phyloP scores from a whole-genome alignment of 2,329 filamentous ascomycete species.

The Trichothecium roseum region DNA sequence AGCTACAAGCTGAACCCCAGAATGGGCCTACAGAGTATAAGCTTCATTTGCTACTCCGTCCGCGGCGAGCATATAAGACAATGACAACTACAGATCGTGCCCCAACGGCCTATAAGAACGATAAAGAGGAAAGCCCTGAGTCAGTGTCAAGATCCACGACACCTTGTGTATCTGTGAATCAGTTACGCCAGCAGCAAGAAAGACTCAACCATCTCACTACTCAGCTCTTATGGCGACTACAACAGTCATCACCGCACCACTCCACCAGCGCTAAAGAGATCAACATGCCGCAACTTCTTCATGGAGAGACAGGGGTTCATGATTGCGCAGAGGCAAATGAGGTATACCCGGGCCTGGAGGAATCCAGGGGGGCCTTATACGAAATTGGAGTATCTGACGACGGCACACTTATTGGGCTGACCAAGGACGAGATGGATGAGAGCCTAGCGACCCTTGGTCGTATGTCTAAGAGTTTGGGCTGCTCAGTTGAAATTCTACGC shows the following conservation, averaged over 20 bases:
- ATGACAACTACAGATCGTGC: constrained; percentile 47
- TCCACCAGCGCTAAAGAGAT: constrained; percentile 66
- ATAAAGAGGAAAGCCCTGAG: constrained; percentile 3
- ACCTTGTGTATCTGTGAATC: constrained; percentile 35
- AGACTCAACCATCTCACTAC: constrained; percentile 87
- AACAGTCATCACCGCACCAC: constrained; percentile 90
- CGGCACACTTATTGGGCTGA: constrained; percentile 79
- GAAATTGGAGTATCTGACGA: constrained; percentile 96
- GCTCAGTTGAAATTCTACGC: constrained; percentile 69
- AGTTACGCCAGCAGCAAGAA: constrained; percentile 74
- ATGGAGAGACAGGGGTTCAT: constrained; percentile 40
- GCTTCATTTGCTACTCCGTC: constrained; percentile 74
- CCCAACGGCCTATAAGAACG: constrained; percentile 3
- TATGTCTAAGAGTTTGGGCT: constrained; percentile 91
- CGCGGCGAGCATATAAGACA: constrained; percentile 61
- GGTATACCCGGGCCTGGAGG: constrained; percentile 71
- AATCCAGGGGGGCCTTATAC: constrained; percentile 86
- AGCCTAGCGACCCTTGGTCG: constrained; percentile 74
- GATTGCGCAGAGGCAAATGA: constrained; percentile 39
- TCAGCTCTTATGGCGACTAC: constrained; percentile 85
- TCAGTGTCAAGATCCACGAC: constrained; percentile 17
- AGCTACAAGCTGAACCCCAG: constrained; percentile 81
- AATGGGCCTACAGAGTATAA: constrained; percentile 96
- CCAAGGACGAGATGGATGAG: constrained; percentile 85
- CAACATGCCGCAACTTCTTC: constrained; percentile 65